These are phyloP conservation scores for Aureoboletus auriporus DNA, from an alignment of 768 basidiomycete species.

Conservation along the genomic window DNA sequence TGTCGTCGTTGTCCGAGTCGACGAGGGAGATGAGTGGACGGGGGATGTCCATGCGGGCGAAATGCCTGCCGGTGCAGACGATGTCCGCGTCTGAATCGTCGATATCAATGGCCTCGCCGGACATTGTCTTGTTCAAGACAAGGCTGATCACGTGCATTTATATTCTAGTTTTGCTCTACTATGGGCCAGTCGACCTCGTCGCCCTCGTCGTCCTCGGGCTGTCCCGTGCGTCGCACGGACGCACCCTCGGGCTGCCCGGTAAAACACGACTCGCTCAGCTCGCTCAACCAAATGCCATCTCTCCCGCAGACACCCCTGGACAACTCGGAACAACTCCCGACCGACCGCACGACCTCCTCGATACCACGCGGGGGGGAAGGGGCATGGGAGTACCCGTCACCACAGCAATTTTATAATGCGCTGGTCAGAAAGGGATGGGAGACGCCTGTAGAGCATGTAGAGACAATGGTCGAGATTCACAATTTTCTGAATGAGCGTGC, in stretches of 20 bases:
- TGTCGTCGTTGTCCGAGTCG: conserved; percentile 15
- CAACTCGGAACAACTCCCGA: conserved; percentile 62
- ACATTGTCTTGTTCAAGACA: background rate
- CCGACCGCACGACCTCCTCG: conserved; percentile 70
- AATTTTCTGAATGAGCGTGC: conserved; percentile 97
- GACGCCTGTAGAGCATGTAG: conserved; percentile 93
- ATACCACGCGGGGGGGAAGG: conserved; percentile 60
- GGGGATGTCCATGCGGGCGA: conserved; percentile 13
- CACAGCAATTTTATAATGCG: conserved; percentile 98
- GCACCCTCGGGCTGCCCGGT: conserved; percentile 38
- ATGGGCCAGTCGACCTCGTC: conserved; percentile 20
- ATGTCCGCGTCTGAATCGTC: conserved; percentile 18
- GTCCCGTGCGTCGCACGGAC: conserved; percentile 10
- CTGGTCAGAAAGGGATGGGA: conserved; percentile 96
- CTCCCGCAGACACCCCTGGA: conserved; percentile 63
- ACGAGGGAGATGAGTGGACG: conserved; percentile 11
- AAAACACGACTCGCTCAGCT: conserved; percentile 53
- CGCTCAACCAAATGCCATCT: conserved; percentile 84
- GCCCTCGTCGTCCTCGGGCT: background rate
- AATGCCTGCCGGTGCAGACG: conserved; percentile 13
- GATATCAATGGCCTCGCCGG: conserved; percentile 23
- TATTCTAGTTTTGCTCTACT: background rate
- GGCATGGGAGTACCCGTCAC: conserved; percentile 94
- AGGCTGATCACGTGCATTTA: conserved; percentile 9
- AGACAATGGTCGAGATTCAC: conserved; percentile 97